Evolutionary conservation across 2,329 filamentous ascomycete genomes (phyloP).

Genomic region (Pleomassaria siparia): DNA sequence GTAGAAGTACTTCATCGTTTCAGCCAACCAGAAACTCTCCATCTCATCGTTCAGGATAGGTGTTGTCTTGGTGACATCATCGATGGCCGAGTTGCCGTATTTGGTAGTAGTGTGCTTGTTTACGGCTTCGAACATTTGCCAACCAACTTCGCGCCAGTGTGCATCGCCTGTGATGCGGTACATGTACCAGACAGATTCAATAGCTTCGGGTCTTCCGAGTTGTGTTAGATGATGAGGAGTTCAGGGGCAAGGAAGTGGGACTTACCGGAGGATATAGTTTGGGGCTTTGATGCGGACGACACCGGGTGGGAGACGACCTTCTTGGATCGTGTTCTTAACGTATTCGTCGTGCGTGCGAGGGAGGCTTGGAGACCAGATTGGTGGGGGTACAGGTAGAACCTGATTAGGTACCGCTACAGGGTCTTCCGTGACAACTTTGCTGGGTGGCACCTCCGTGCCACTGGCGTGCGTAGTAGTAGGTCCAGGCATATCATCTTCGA

Average conservation of each 20-base stretch:
- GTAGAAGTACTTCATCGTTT: slow-evolving; percentile 69
- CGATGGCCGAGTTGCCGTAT: slow-evolving; percentile 65
- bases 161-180: slow-evolving; percentile 71
- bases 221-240: background rate
- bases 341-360: slow-evolving; percentile 39
- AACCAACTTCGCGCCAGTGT: slow-evolving; percentile 67
- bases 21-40: slow-evolving; percentile 75
- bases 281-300: slow-evolving; percentile 58
- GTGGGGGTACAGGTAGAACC: slow-evolving; percentile 30
- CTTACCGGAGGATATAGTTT: slow-evolving; percentile 63
- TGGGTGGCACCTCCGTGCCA: background rate
- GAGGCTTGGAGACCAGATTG: slow-evolving; percentile 31
- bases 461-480: background rate
- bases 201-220: slow-evolving; percentile 67
- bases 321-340: slow-evolving; percentile 40
- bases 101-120: slow-evolving; percentile 62
- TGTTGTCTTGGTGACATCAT: slow-evolving; percentile 61
- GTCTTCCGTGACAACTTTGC: background rate
- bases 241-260: background rate
- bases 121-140: slow-evolving; percentile 72
- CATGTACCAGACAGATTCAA: slow-evolving; percentile 79
- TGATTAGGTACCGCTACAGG: slow-evolving; percentile 10
- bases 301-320: slow-evolving; percentile 55
- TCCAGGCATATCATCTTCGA: slow-evolving; percentile 21
- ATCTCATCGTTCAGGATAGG: slow-evolving; percentile 59